Conservation (phyloP, 2,329 filamentous ascomycete species). For the Fusarium sp. region DNA sequence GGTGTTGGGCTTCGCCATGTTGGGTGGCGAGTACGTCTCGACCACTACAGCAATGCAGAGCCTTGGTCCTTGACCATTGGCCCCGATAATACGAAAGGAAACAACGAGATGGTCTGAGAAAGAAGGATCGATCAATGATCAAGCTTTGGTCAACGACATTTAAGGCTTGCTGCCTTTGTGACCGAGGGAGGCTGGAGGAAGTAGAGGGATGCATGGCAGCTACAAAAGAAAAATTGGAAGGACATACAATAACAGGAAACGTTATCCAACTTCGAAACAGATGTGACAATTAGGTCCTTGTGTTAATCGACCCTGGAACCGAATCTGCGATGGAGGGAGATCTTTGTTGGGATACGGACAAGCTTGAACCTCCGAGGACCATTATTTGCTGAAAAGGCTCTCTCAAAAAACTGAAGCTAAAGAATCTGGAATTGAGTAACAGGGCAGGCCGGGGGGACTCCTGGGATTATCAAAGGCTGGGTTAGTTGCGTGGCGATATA, state of each 20-base stretch:
- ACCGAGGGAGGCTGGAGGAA: too few relatives aligned
- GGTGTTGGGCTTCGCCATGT: background rate
- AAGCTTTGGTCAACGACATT: too few relatives aligned
- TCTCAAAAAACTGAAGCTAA: background rate
- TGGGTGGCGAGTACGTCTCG: background rate
- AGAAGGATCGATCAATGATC: background rate
- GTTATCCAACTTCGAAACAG: background rate
- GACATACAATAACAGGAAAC: conserved; percentile 2
- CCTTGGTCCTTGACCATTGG: conserved; percentile 1
- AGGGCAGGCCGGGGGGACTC: background rate
- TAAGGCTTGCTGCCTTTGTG: too few relatives aligned
- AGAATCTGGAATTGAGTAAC: background rate
- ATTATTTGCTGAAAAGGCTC: background rate
- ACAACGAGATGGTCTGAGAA: background rate
- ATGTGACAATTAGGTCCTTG: too few relatives aligned
- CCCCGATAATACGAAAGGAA: background rate
- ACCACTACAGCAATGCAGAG: background rate
- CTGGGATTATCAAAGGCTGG: background rate
- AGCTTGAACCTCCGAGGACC: background rate
- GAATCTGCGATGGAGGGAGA: background rate
- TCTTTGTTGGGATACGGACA: background rate
- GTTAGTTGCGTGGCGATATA: conserved; percentile 3
- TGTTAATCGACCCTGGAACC: background rate
- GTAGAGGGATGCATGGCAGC: background rate
- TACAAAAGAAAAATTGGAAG: background rate